phyloP scores from a whole-genome alignment of 331 rosid genomes.

The Erythrophleum ivorense region DNA sequence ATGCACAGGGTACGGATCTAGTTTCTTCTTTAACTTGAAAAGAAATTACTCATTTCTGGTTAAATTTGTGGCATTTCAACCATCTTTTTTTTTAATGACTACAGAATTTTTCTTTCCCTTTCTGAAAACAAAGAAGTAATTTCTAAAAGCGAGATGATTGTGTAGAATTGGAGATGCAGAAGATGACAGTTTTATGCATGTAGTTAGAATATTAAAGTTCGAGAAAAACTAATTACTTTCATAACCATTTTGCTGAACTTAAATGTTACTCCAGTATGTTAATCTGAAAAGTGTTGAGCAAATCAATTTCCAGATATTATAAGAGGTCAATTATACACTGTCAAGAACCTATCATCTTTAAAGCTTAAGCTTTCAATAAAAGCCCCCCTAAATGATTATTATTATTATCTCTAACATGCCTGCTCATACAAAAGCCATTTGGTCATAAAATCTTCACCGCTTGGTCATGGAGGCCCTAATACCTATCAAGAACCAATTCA shows the following conservation, averaged over 20 bases:
- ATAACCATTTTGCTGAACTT: background rate
- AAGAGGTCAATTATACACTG: background rate
- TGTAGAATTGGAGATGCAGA: slow-evolving; percentile 5
- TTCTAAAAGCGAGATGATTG: slow-evolving; percentile 5
- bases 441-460: background rate
- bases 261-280: background rate
- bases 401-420: background rate
- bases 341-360: background rate
- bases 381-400: background rate
- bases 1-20: background rate
- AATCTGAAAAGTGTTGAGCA: slow-evolving; percentile 2
- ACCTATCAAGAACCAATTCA: background rate
- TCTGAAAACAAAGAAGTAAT: background rate
- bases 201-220: background rate
- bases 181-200: slow-evolving; percentile 17
- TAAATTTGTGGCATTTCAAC: background rate
- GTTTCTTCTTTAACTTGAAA: background rate
- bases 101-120: slow-evolving; percentile 15
- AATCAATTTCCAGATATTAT: background rate
- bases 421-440: background rate
- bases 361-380: background rate
- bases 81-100: background rate
- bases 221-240: background rate
- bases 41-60: background rate
- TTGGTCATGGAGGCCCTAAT: background rate